Evolutionary conservation across 2,329 filamentous ascomycete species (phyloP).

Genomic region (Epichloe aotearoae): DNA sequence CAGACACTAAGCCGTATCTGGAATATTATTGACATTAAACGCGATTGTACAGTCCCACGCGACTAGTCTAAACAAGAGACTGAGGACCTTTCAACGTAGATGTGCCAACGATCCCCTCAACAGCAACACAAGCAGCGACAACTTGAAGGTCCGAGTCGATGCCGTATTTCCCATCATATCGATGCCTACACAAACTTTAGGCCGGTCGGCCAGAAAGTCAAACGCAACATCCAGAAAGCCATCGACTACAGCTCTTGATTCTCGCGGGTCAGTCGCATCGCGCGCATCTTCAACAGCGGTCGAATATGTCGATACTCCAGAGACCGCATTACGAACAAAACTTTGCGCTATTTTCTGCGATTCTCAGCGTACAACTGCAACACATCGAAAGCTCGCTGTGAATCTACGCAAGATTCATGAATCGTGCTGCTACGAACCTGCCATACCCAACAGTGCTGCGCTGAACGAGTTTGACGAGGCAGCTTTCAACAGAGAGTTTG

Average conservation of each 20-base stretch:
- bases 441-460: slow-evolving; percentile 34
- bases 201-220: slow-evolving; percentile 33
- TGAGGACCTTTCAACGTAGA: background rate
- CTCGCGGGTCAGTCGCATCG: slow-evolving; percentile 33
- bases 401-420: slow-evolving; percentile 86
- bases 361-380: slow-evolving; percentile 79
- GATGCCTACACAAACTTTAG: slow-evolving; percentile 39
- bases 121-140: background rate
- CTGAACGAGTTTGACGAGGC: slow-evolving; percentile 64
- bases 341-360: slow-evolving; percentile 63
- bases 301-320: slow-evolving; percentile 63
- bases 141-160: background rate
- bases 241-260: slow-evolving; percentile 22
- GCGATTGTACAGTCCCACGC: slow-evolving; percentile 11
- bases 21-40: slow-evolving; percentile 21
- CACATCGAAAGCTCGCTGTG: slow-evolving; percentile 79
- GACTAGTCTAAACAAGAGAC: slow-evolving; percentile 15
- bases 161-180: background rate
- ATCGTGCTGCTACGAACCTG: slow-evolving; percentile 57
- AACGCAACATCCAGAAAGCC: slow-evolving; percentile 27
- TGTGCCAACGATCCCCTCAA: background rate
- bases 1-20: slow-evolving; percentile 15
- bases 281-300: slow-evolving; percentile 43
- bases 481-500: slow-evolving; percentile 78
- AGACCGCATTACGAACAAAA: slow-evolving; percentile 58